Conservation (phyloP, 352 stramenopile genomes). For the Pseudoperonospora humuli region DNA sequence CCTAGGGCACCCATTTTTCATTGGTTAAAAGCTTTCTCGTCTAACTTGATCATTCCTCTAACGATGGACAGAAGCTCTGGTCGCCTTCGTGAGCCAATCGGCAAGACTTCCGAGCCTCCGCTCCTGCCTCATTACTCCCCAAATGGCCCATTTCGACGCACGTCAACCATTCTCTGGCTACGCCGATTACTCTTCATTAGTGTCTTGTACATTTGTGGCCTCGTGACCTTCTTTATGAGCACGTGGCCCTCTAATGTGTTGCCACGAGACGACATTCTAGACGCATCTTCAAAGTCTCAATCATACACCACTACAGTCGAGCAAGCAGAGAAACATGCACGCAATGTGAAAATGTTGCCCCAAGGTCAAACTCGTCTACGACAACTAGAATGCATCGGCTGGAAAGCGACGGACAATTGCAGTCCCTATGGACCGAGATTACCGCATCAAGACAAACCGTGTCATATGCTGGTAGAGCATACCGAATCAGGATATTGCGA, state of each 20-base stretch:
- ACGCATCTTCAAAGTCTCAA: constrained; percentile 5
- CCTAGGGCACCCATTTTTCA: too few relatives aligned
- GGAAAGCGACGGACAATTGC: constrained; percentile 24
- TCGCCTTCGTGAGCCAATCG: constrained; percentile 2
- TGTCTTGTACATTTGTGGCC: constrained; percentile 8
- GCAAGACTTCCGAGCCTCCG: neutral
- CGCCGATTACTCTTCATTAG: constrained; percentile 10
- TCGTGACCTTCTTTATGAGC: constrained; percentile 8
- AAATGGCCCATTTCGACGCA: neutral
- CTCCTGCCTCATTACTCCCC: constrained; percentile 3
- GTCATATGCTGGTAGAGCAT: constrained; percentile 15
- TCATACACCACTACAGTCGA: constrained; percentile 8
- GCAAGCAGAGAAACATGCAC: constrained; percentile 32
- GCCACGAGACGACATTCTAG: neutral
- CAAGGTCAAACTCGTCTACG: constrained; percentile 6
- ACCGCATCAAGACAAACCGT: constrained; percentile 17
- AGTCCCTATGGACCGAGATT: constrained; percentile 20
- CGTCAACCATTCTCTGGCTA: constrained; percentile 1
- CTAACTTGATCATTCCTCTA: neutral
- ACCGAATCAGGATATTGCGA: constrained; percentile 38
- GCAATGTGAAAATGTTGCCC: constrained; percentile 30
- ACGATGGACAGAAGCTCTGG: constrained; percentile 6
- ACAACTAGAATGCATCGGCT: constrained; percentile 23
- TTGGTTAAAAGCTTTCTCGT: neutral
- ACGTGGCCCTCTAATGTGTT: neutral